Conservation (phyloP, 768 basidiomycete genomes). For the Lepiota subincarnata region DNA sequence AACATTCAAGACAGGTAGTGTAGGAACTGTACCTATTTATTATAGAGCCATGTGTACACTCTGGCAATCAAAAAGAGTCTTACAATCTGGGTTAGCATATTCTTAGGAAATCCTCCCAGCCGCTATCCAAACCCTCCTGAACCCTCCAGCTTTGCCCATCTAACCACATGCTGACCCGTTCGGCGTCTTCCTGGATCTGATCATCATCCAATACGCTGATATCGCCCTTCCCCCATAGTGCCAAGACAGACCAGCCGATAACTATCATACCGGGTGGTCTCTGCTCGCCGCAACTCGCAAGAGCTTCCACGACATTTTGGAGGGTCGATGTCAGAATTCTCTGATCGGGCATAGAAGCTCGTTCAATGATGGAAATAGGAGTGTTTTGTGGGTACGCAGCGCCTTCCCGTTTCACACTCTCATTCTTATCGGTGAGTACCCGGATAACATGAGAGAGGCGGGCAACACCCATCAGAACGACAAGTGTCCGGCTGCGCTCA, state of each 20-base stretch:
- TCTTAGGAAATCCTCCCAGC: conserved; percentile 26
- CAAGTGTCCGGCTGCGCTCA: conserved; percentile 71
- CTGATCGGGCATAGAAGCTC: conserved; percentile 94
- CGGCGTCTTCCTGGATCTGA: conserved; percentile 34
- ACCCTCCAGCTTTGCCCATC: conserved; percentile 58
- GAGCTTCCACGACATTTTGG: conserved; percentile 58
- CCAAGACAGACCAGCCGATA: conserved; percentile 86
- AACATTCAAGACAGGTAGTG: no score
- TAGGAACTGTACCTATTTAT: no score
- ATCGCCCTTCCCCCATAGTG: conserved; percentile 70
- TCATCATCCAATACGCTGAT: conserved; percentile 64
- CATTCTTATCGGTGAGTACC: conserved; percentile 38
- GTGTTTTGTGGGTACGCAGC: conserved; percentile 63
- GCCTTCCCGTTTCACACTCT: conserved; percentile 29
- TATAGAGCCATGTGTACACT: no score
- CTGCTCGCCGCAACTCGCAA: conserved; percentile 79
- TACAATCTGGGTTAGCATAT: background rate
- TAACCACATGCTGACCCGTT: conserved; percentile 58
- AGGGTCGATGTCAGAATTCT: conserved; percentile 78
- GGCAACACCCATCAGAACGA: conserved; percentile 95
- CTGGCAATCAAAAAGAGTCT: no score
- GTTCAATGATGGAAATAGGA: conserved; percentile 92
- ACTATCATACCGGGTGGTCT: conserved; percentile 96
- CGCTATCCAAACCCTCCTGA: conserved; percentile 55
- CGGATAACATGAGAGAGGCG: conserved; percentile 69